Conservation (phyloP, 2,329 filamentous ascomycete species). For the Blastomyces emzantsi region DNA sequence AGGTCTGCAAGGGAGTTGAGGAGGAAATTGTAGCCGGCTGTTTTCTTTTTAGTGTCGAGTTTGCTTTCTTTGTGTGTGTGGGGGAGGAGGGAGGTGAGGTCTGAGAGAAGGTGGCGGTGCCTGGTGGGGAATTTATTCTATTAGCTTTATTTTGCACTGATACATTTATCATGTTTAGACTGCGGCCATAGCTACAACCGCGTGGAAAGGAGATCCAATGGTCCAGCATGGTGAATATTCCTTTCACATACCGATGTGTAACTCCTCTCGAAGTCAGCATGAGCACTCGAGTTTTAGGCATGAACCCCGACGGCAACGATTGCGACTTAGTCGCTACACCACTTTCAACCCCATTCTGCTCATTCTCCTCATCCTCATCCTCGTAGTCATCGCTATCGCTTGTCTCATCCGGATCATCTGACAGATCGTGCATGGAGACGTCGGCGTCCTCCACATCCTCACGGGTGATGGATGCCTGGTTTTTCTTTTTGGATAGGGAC, state of each 20-base stretch:
- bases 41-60: constrained; percentile 83
- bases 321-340: constrained; percentile 16
- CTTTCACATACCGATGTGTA: constrained; percentile 59
- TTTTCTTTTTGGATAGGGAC: constrained; percentile 36
- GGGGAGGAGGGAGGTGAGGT: constrained; percentile 78
- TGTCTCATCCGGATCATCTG: constrained; percentile 18
- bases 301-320: constrained; percentile 17
- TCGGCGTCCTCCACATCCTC: constrained; percentile 10
- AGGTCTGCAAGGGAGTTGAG: constrained; percentile 69
- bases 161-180: neutral
- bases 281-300: constrained; percentile 56
- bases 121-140: constrained; percentile 38
- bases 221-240: neutral
- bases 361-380: constrained; percentile 55
- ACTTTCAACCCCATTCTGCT: constrained; percentile 10
- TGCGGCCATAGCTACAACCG: neutral
- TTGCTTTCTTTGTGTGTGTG: constrained; percentile 93
- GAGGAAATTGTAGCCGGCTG: constrained; percentile 53
- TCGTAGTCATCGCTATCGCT: constrained; percentile 25
- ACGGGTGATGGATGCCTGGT: constrained; percentile 6
- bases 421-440: constrained; percentile 17
- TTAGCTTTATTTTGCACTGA: neutral
- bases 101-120: constrained; percentile 86
- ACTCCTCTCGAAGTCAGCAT: constrained; percentile 90
- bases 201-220: neutral